Percentiles rank a stretch among this genome's conserved stretches.
phyloP scores from a whole-genome alignment of 1,284 basidiomycete species.

The Fomitopsis palustris region DNA sequence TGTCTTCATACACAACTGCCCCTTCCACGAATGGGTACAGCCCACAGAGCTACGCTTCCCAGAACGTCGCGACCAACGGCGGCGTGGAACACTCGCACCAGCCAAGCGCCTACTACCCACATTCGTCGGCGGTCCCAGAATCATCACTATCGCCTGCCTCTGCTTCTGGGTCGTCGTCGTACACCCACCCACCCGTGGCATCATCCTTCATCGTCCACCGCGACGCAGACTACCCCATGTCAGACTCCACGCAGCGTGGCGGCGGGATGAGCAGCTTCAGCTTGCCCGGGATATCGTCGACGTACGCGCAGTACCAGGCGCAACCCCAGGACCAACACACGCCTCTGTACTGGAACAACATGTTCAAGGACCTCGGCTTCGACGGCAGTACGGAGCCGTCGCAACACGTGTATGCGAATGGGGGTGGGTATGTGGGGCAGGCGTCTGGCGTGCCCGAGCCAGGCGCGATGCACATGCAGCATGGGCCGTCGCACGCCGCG shows the following conservation, averaged over 20 bases:
- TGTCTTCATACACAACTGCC: background rate
- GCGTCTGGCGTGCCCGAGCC: background rate
- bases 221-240: constrained; percentile 6
- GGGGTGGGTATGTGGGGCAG: background rate
- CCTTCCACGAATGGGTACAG: constrained; percentile 3
- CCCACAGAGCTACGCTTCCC: constrained; percentile 1
- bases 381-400: constrained; percentile 16
- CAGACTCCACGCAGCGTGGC: constrained; percentile 1
- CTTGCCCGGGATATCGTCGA: constrained; percentile 4
- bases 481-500: background rate
- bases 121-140: constrained; percentile 36
- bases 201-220: constrained; percentile 5
- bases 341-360: constrained; percentile 63
- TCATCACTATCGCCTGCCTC: background rate
- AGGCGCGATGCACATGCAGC: background rate
- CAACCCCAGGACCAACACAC: constrained; percentile 33
- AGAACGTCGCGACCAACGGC: constrained; percentile 4
- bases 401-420: background rate
- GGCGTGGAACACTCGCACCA: background rate
- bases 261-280: constrained; percentile 1
- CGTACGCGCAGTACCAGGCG: constrained; percentile 8
- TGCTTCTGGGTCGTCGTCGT: background rate
- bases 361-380: constrained; percentile 66
- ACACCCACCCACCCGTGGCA: constrained; percentile 4
- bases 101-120: constrained; percentile 36